Base-by-base conservation (phyloP, 805 yeast species). In the Suhomyces canberraensis region DNA sequence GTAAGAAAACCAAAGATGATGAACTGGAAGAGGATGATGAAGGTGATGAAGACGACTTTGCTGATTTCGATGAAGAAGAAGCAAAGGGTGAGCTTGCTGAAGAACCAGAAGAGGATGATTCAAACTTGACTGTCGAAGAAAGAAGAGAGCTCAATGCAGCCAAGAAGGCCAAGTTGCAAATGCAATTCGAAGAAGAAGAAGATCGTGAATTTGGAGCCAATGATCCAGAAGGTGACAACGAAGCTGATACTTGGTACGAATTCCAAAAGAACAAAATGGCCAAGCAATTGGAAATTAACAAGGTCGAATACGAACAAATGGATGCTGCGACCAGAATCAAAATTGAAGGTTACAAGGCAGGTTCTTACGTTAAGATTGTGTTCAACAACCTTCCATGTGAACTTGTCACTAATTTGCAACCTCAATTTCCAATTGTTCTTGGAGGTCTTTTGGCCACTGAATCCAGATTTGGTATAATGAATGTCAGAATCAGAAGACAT, bases 221-320 rank as follows among this genome's bases (percentile, higher is more conserved):
- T 44, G 95, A 87, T 45, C 86, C 86, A 9, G 89, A 85, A 55
- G 82, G 77, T 38, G 65, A 56, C 34, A 58, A 61, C 16, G 95
- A 85, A 54, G 88, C 87, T 39, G 97, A 91, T 51, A 89, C 96
- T 0, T 93, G 98, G 98, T 93, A 91, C 58, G 98, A 91, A 58
- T 79, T 84, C 60, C 97, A 93, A 61, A 93, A 93, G 68, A 95
- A 95, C 42, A 91, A 90, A 54, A 90, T 95, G 80, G 89, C 96
- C 39, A 91, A 93, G 59, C 98, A 93, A 65, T 67, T 86, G 45
- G 98, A 91, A 44, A 89, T 95, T 64, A 95, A 93, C 61, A 85
- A 87, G 58, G 77, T 86, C 8, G 90, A 83, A 57, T 72, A 78
- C 39, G 82, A 78, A 14, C 72, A 75, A 29, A 74, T 93, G 81